Evolutionary conservation across 2,329 filamentous ascomycete genomes (phyloP).

Genomic region (Fusarium poae): DNA sequence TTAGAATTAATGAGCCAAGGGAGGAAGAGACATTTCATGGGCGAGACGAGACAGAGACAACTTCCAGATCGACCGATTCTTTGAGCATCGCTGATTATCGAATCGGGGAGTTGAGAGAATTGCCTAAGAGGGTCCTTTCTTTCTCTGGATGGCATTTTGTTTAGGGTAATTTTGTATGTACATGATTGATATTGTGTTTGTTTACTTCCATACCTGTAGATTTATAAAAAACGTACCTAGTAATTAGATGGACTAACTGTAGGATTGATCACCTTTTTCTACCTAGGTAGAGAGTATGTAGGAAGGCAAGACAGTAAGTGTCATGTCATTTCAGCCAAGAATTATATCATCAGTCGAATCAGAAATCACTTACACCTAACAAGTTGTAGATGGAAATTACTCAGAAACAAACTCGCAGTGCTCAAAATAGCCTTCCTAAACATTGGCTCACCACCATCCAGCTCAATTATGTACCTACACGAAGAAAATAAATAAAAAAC

Average conservation of each 20-base stretch:
- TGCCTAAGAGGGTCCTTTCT: neutral
- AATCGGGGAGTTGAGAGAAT: neutral
- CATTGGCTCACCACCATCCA: neutral
- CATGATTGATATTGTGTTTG: neutral
- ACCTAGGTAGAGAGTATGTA: no score
- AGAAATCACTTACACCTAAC: constrained; percentile 21
- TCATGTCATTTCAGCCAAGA: neutral
- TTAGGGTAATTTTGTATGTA: neutral
- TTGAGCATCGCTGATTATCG: constrained; percentile 2
- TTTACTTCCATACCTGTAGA: neutral
- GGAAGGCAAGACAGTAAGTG: neutral
- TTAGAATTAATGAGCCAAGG: constrained; percentile 28
- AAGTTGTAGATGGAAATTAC: neutral
- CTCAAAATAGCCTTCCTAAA: constrained; percentile 7
- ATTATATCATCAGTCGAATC: constrained; percentile 3
- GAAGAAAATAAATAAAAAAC: no score
- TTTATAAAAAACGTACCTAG: no score
- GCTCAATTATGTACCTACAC: constrained; percentile 6
- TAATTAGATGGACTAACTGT: neutral
- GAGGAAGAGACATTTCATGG: constrained; percentile 18
- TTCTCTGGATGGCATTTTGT: neutral
- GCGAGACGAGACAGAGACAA: neutral
- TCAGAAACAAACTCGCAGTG: constrained; percentile 16
- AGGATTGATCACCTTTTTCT: neutral
- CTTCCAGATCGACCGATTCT: constrained; percentile 33